Evolutionary conservation across 495 filamentous ascomycete genomes (phyloP).

Genomic region (Bacidia gigantensis): DNA sequence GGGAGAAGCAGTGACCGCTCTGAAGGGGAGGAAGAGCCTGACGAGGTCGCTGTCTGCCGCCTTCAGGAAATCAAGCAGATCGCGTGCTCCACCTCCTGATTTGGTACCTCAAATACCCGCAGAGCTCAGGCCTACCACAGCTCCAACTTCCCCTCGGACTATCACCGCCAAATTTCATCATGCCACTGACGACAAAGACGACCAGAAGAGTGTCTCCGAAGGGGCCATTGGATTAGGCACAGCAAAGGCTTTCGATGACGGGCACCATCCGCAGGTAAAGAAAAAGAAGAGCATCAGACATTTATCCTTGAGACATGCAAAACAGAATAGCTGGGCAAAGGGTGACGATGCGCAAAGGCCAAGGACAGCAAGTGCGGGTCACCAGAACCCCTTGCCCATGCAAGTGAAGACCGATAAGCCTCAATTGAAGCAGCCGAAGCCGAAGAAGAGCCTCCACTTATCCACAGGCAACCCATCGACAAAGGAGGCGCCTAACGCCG

Average conservation of each 20-base stretch:
- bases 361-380: slow-evolving; percentile 6
- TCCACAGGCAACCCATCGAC: slow-evolving; percentile 1
- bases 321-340: not conserved
- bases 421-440: not conserved
- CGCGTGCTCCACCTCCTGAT: slow-evolving; percentile 5
- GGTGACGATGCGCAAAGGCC: not conserved
- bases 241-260: not conserved
- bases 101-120: slow-evolving; percentile 8
- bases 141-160: slow-evolving; percentile 4
- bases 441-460: slow-evolving; percentile 9
- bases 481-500: slow-evolving; percentile 5
- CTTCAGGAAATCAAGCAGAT: slow-evolving; percentile 11
- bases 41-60: slow-evolving; percentile 13
- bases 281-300: not conserved
- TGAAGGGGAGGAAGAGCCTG: slow-evolving; percentile 19
- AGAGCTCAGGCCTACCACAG: slow-evolving; percentile 2
- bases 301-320: not conserved
- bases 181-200: no score
- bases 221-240: not conserved
- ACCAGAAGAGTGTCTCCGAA: slow-evolving; percentile 2
- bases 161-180: not conserved
- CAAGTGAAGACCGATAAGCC: not conserved
- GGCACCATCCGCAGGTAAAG: not conserved
- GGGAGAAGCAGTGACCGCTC: slow-evolving; percentile 1
- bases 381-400: slow-evolving; percentile 1